Percentiles rank a stretch among this genome's conserved stretches.
Evolutionary conservation across 169 alveolate species (phyloP).

Genomic region (Eimeria praecox): DNA sequence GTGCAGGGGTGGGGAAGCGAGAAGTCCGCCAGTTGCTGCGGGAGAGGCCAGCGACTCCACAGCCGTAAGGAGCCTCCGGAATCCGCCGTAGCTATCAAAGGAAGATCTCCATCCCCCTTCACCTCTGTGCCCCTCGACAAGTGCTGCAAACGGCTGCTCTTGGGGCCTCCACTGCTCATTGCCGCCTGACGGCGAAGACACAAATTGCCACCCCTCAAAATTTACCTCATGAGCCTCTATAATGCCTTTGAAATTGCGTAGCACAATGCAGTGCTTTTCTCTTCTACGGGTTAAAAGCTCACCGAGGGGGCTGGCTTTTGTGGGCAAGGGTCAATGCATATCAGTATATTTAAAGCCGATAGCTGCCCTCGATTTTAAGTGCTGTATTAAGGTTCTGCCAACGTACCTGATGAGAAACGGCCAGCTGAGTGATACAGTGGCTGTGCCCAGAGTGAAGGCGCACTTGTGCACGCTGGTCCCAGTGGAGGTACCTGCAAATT

Average conservation of each 20-base stretch:
- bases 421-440: constrained; percentile 33
- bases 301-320: background rate
- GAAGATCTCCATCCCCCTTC: background rate
- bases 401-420: constrained; percentile 66
- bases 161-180: background rate
- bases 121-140: background rate
- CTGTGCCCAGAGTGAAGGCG: constrained; percentile 79
- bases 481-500: constrained; percentile 72
- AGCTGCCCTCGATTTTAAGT: background rate
- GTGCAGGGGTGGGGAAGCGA: constrained; percentile 62
- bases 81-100: constrained; percentile 76
- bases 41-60: constrained; percentile 82
- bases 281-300: background rate
- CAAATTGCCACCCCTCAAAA: background rate
- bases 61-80: constrained; percentile 47
- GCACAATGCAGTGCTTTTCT: background rate
- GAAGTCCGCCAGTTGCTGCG: constrained; percentile 76
- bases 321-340: background rate
- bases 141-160: constrained; percentile 2
- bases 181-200: background rate
- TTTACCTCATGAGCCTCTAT: background rate
- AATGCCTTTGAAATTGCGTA: background rate
- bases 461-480: constrained; percentile 81
- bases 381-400: background rate
- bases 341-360: background rate